These are phyloP conservation scores for Termitomyces sp. DNA, from an alignment of 768 basidiomycete genomes.

Conservation along the genomic window DNA sequence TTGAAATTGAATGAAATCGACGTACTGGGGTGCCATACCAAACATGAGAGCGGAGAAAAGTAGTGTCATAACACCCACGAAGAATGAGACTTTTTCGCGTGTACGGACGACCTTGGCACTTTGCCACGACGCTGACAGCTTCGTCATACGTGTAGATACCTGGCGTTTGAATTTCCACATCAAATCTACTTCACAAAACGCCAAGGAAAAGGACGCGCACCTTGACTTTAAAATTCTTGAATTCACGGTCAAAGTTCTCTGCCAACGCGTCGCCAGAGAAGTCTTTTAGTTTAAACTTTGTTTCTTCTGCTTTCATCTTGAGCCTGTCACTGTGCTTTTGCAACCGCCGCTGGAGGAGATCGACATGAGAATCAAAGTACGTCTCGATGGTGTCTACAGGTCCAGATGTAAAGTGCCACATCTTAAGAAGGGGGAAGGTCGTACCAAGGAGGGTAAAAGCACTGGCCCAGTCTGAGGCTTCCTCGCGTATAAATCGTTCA, in stretches of 20 bases:
- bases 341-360: conserved; percentile 77
- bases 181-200: background rate
- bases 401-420: conserved; percentile 21
- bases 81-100: conserved; percentile 85
- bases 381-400: conserved; percentile 86
- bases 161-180: conserved; percentile 25
- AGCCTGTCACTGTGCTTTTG: conserved; percentile 85
- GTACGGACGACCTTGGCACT: conserved; percentile 85
- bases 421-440: conserved; percentile 18
- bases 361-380: conserved; percentile 88
- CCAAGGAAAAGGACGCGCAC: conserved; percentile 35
- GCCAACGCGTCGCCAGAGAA: conserved; percentile 61
- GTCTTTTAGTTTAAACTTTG: conserved; percentile 65
- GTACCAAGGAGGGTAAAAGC: conserved; percentile 85
- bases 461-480: conserved; percentile 71
- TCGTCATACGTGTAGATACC: conserved; percentile 79
- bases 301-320: conserved; percentile 75
- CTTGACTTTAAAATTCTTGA: conserved; percentile 84
- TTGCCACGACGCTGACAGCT: conserved; percentile 84
- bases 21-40: conserved; percentile 82
- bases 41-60: conserved; percentile 83
- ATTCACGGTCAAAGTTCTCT: conserved; percentile 81
- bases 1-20: conserved; percentile 20
- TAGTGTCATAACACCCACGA: conserved; percentile 90
- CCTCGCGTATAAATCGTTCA: conserved; percentile 73